Conservation (phyloP, 495 filamentous ascomycete species). For the Daldinia grandis region DNA sequence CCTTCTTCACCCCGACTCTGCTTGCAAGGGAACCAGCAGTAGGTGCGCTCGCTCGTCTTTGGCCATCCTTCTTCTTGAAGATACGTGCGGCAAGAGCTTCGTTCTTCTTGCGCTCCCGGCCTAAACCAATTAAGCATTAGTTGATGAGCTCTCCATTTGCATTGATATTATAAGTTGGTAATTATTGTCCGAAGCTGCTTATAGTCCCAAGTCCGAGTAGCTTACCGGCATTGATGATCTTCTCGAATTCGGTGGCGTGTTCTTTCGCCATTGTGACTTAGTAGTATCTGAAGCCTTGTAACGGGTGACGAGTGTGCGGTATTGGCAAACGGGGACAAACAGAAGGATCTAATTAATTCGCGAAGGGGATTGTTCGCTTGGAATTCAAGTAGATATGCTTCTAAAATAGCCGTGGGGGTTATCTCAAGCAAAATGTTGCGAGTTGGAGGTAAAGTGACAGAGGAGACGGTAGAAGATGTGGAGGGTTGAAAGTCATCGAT, state of each 20-base stretch:
- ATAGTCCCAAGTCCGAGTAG: not conserved
- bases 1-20: slow-evolving; percentile 78
- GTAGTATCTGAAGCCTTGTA: slow-evolving; percentile 20
- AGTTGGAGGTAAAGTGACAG: not conserved
- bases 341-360: not conserved
- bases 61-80: slow-evolving; percentile 66
- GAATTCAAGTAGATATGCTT: not conserved
- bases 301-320: not conserved
- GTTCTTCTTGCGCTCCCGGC: slow-evolving; percentile 73
- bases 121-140: slow-evolving; percentile 50
- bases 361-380: not conserved
- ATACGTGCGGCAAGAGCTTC: slow-evolving; percentile 76
- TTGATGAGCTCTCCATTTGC: slow-evolving; percentile 11
- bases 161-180: not conserved
- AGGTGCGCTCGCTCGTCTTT: slow-evolving; percentile 66
- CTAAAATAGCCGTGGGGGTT: not conserved
- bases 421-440: not conserved
- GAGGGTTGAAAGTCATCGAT: slow-evolving; percentile 2
- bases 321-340: not conserved
- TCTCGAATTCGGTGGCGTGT: slow-evolving; percentile 66
- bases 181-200: not conserved
- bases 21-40: slow-evolving; percentile 70
- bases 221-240: slow-evolving; percentile 71
- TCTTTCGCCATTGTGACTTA: slow-evolving; percentile 56
- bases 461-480: slow-evolving; percentile 1